A percentile compares a stretch with the other conserved stretches of the same genome.
Evolutionary conservation across 192 early-diverging fungal genomes (phyloP).

Genomic region (Umbelopsis sp.): DNA sequence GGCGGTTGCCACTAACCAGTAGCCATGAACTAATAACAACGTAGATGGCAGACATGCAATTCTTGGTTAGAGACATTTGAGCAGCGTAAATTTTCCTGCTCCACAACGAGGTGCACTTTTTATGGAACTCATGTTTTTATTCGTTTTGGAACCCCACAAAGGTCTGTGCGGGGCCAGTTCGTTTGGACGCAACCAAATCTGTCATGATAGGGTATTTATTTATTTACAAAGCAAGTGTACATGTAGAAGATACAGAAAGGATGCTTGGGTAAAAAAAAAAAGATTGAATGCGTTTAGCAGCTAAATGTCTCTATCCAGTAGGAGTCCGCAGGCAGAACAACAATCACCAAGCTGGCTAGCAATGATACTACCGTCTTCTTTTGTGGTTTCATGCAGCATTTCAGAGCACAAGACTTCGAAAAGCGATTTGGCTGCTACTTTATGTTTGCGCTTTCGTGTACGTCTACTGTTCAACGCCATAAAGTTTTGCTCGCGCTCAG

Average conservation of each 20-base stretch:
- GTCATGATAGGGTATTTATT: too few relatives aligned
- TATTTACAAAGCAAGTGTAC: too few relatives aligned
- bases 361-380: conserved; percentile 15
- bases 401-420: conserved; percentile 12
- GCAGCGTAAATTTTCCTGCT: not conserved
- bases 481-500: not conserved
- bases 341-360: conserved; percentile 18
- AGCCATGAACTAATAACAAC: not conserved
- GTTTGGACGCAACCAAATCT: too few relatives aligned
- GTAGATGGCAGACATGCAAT: conserved; percentile 5
- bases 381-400: conserved; percentile 1
- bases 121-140: too few relatives aligned
- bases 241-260: not conserved
- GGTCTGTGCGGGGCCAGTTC: too few relatives aligned
- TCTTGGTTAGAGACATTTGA: not conserved
- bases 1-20: not conserved
- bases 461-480: conserved; percentile 1
- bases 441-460: conserved; percentile 12
- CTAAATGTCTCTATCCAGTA: not conserved
- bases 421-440: not conserved
- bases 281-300: not conserved
- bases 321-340: conserved; percentile 10
- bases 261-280: too few relatives aligned
- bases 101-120: too few relatives aligned
- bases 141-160: too few relatives aligned